phyloP scores from a whole-genome alignment of 169 alveolate genomes.

The Theileria luwenshuni region DNA sequence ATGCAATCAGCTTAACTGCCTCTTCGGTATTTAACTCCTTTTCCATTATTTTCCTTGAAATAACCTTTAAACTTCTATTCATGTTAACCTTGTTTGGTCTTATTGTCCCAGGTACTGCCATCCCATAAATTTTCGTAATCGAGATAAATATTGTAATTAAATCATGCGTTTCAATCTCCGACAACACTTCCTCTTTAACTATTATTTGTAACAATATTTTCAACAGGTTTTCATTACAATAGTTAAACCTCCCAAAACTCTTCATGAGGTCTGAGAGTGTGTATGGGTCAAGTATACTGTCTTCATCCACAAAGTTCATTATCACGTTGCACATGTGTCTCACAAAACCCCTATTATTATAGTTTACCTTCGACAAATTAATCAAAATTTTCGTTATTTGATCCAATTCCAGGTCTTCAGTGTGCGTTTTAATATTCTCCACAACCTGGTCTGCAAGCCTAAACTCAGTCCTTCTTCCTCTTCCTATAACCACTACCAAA shows the following conservation, averaged over 20 bases:
- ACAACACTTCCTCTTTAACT: constrained; percentile 57
- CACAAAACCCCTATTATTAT: constrained; percentile 30
- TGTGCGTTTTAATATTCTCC: constrained; percentile 22
- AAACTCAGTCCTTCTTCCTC: not conserved
- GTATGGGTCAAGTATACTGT: constrained; percentile 38
- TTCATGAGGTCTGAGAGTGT: constrained; percentile 43
- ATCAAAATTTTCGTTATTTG: constrained; percentile 30
- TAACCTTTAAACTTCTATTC: not conserved
- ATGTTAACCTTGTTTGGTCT: not conserved
- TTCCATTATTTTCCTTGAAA: not conserved
- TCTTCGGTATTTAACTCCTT: constrained; percentile 34
- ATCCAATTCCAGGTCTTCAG: constrained; percentile 27
- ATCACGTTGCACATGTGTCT: constrained; percentile 23
- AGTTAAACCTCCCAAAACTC: constrained; percentile 55
- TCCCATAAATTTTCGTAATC: constrained; percentile 28
- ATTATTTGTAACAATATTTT: constrained; percentile 29
- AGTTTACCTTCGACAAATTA: constrained; percentile 42
- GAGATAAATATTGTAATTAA: constrained; percentile 44
- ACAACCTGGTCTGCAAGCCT: constrained; percentile 42
- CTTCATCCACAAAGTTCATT: constrained; percentile 30
- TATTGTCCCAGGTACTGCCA: constrained; percentile 2
- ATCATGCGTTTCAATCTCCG: constrained; percentile 43
- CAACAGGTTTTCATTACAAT: constrained; percentile 27
- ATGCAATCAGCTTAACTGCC: constrained; percentile 32
- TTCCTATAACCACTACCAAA: not conserved